phyloP scores from a whole-genome alignment of 139 green algal genomes.

The Diplosphaera chodatii region DNA sequence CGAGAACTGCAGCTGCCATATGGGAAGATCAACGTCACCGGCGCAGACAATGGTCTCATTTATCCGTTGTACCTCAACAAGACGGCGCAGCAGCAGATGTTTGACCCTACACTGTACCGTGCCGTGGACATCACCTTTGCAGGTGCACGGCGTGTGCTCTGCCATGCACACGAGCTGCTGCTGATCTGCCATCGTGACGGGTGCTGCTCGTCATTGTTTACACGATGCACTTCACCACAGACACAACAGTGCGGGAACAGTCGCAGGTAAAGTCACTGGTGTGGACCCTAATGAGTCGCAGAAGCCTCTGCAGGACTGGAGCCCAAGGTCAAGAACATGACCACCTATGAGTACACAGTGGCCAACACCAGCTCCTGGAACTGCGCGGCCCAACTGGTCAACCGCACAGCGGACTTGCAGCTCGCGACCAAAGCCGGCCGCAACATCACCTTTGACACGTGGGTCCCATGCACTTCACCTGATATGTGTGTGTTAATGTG shows the following conservation, averaged over 20 bases:
- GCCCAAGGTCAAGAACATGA: neutral
- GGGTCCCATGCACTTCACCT: no score
- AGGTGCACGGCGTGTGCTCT: neutral
- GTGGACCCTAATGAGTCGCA: no score
- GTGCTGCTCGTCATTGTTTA: no score
- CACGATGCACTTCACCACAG: no score
- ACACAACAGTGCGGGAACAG: no score
- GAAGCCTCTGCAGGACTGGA: neutral
- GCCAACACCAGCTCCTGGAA: neutral
- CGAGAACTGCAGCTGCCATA: neutral
- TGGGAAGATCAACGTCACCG: neutral
- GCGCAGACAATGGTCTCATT: neutral
- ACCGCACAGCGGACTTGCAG: neutral
- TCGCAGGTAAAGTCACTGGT: no score
- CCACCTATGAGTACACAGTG: neutral
- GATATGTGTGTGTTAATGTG: no score
- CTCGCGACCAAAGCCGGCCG: neutral
- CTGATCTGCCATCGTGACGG: no score
- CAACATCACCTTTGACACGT: neutral
- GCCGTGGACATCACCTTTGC: neutral
- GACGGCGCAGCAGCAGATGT: neutral
- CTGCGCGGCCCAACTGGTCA: neutral
- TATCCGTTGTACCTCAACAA: neutral
- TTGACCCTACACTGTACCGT: slow-evolving; percentile 4
- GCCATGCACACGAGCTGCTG: no score